Percentiles rank a stretch among this genome's conserved stretches.
Conservation (phyloP, 176 grass and related monocot species). For the Eleusine coracana region DNA sequence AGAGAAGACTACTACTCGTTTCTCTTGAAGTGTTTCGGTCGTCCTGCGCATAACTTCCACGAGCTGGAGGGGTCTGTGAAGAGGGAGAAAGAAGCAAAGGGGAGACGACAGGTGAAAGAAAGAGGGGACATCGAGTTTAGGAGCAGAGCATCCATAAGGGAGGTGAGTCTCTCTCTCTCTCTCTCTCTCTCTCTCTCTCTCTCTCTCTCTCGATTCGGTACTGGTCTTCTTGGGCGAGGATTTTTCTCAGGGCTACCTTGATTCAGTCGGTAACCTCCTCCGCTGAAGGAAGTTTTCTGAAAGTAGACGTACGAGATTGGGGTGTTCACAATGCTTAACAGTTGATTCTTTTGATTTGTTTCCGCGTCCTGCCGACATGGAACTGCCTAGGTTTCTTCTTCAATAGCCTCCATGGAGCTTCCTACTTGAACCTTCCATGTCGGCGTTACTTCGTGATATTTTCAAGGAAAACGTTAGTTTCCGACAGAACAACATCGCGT, state of each 20-base stretch:
- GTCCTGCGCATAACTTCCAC: conserved; percentile 40
- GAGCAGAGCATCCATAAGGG: not conserved
- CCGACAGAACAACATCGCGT: not conserved
- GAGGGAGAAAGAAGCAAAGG: not conserved
- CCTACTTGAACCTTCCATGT: conserved; percentile 15
- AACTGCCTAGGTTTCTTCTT: not conserved
- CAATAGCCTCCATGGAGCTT: not conserved
- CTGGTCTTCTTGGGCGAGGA: not conserved
- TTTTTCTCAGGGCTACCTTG: not conserved
- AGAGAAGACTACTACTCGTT: not conserved
- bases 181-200: not conserved
- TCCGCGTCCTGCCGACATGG: not conserved
- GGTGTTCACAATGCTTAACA: not conserved
- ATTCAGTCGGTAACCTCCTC: not conserved
- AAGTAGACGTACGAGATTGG: not conserved
- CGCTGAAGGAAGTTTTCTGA: not conserved
- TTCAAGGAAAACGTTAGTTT: not conserved
- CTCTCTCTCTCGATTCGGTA: not conserved
- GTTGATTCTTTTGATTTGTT: not conserved
- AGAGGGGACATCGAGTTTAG: not conserved
- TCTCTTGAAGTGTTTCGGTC: not conserved
- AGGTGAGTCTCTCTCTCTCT: no score
- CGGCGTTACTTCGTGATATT: not conserved
- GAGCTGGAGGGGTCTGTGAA: not conserved
- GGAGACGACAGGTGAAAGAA: not conserved